Evolutionary conservation across 371 early-diverging fungal genomes (phyloP), one percentile per base, ranked within the genome.

Genomic region (Lichtheimia ornata): DNA sequence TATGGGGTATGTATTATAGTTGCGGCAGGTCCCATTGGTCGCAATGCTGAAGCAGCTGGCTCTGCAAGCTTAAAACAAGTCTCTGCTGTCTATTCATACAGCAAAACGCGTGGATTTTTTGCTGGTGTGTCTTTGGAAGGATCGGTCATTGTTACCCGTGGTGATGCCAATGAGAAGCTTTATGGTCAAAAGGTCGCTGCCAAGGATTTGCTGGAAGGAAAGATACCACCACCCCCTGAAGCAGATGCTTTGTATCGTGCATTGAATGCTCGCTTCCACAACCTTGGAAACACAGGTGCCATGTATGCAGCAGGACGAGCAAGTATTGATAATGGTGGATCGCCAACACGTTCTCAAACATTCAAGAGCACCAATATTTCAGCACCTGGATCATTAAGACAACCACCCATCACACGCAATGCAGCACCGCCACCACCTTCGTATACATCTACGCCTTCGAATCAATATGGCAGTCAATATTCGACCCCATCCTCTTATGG

Each of bases 51-150:
- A 74, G 95, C 93, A 24, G 87, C 90, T 56, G 95, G 91, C 18
- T 82, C 94, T 7, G 88, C 87, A 2, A 84, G 84, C 28, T 67
- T 89, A 43, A 88, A 87, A 56, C 89, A 92, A 55, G 68, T 94
- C 30, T 92, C 97, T 9, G 91, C 97, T 43, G 89, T 97, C 44
- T 95, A 91, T 64, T 93, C 95, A 13, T 97, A 97, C 74, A 82
- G 88, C 67, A 94, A 95, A 70, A 87, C 93, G 11, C 86, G 86
- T 64, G 97, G 97, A 7, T 83, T 96, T 51, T 97, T 95, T 84
- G 94, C 92, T 28, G 67, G 97, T 24, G 87, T 97, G 0, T 96
- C 95, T n/a, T 73, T 97, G 18, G 98, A 97, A 72, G 97, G 98
- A 12, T 90, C 95, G 0, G 92, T 93, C 7, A 88, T 97, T 59